Conservation (phyloP, 192 early-diverging fungal species). For the Dispira parvispora region DNA sequence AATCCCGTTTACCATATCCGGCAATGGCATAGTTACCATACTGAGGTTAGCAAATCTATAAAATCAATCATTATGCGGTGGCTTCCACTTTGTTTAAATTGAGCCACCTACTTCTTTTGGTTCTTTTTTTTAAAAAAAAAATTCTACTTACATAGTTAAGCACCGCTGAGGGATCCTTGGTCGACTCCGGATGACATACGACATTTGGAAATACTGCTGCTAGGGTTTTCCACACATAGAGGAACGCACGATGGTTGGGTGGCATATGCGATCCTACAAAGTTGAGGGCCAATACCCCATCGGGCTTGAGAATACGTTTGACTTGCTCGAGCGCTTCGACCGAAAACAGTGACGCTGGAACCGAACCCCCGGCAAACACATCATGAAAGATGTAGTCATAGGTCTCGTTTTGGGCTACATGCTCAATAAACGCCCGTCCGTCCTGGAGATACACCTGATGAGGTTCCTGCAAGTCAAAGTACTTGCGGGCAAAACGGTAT, state of each 20-base stretch:
- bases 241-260: slow-evolving; percentile 29
- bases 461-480: slow-evolving; percentile 43
- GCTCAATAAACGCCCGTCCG: slow-evolving; percentile 56
- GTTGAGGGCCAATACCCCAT: slow-evolving; percentile 74
- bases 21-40: background rate
- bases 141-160: slow-evolving; percentile 13
- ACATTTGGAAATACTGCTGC: slow-evolving; percentile 46
- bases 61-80: background rate
- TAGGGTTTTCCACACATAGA: slow-evolving; percentile 44
- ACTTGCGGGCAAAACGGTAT: slow-evolving; percentile 40
- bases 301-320: slow-evolving; percentile 44
- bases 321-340: slow-evolving; percentile 47
- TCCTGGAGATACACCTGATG: slow-evolving; percentile 47
- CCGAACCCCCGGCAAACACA: slow-evolving; percentile 83
- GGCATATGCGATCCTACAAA: slow-evolving; percentile 50
- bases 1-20: slow-evolving; percentile 7
- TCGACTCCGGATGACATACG: slow-evolving; percentile 43
- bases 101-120: background rate
- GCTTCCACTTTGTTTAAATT: background rate
- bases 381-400: slow-evolving; percentile 87
- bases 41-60: slow-evolving; percentile 12
- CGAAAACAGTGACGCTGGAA: slow-evolving; percentile 55
- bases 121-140: background rate
- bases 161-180: slow-evolving; percentile 35
- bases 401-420: slow-evolving; percentile 18